A percentile compares a stretch with the other conserved stretches of the same genome.
These are phyloP conservation scores for Paradendryphiella salina DNA, from an alignment of 2,329 filamentous ascomycete species.

Conservation along the genomic window DNA sequence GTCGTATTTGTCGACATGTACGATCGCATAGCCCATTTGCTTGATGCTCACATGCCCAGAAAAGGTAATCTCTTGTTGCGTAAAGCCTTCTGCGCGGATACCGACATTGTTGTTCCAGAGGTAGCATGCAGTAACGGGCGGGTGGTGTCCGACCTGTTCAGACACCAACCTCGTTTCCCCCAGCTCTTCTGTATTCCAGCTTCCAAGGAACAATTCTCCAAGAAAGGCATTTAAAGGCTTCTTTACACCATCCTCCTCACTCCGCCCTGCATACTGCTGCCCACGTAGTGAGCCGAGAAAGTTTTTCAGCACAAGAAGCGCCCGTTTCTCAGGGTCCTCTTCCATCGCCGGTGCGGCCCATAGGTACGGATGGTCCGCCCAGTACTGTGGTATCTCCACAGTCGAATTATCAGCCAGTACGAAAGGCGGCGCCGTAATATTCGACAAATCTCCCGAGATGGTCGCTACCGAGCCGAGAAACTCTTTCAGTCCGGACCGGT, in stretches of 20 bases:
- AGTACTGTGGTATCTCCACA: conserved; percentile 53
- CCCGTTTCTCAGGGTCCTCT: conserved; percentile 46
- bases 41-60: conserved; percentile 51
- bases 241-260: conserved; percentile 51
- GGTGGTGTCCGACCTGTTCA: conserved; percentile 54
- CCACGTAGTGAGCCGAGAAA: conserved; percentile 53
- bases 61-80: conserved; percentile 54
- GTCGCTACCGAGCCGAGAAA: conserved; percentile 49
- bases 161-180: conserved; percentile 49
- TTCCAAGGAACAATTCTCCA: conserved; percentile 53
- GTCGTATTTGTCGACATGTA: conserved; percentile 50
- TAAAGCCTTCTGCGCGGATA: conserved; percentile 52
- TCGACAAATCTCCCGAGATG: conserved; percentile 52
- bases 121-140: conserved; percentile 54
- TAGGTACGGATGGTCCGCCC: conserved; percentile 52
- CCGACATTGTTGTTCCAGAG: conserved; percentile 52
- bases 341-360: conserved; percentile 53
- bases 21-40: conserved; percentile 52
- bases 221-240: conserved; percentile 58
- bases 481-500: conserved; percentile 40
- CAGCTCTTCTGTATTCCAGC: conserved; percentile 36
- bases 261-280: conserved; percentile 54
- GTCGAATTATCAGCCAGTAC: conserved; percentile 52
- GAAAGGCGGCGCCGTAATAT: conserved; percentile 54
- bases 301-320: conserved; percentile 55